Evolutionary conservation across 2,329 filamentous ascomycete genomes (phyloP), one percentile per base, ranked within the genome.

Genomic region (Penicillium oxalicum): DNA sequence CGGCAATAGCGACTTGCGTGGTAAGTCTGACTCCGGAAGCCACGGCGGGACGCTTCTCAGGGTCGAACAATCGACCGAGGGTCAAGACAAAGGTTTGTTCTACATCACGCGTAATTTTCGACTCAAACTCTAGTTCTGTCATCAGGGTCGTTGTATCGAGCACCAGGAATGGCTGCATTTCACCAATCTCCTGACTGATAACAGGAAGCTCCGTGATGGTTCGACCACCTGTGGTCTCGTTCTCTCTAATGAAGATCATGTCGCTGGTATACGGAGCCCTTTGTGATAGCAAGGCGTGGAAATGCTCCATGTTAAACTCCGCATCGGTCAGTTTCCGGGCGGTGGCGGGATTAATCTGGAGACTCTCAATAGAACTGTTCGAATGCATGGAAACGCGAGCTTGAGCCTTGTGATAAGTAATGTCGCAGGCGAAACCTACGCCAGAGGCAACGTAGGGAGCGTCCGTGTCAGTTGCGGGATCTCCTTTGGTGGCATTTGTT

Each of bases 231-330:
- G 59, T 60, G 1, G 62, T 66, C 9, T 49, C 42, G 32, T 67
- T 66, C 18, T 61, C 52, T 13, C 53, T 46, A 29, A 67, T 58
- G 38, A 66, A 67, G 7, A 67, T 46, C 53, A 65, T 60, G 28
- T 67, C 64, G 45, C 64, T 66, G 9, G 63, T 67, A 40, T 64
- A 67, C 1, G 62, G 60, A 5, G 63, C 60, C 18, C 63, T 61
- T 27, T 66, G 52, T 1, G 61, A 59, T 4, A 68, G 50, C 4
- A 67, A 52, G 4, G 57, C 58, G 26, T 66, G 61, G 27, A 68
- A 68, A 4, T 64, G 55, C 8, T 62, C 51, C 42, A 66, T 57
- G 40, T 65, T 66, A 45, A 68, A 66, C 9, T 61, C 50, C 1
- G 50, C 29, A 11, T 40, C 12, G 2, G 59, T 57, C 13, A 66